phyloP scores from a whole-genome alignment of 2,329 filamentous ascomycete species.

The Colletotrichum neosansevieriae region DNA sequence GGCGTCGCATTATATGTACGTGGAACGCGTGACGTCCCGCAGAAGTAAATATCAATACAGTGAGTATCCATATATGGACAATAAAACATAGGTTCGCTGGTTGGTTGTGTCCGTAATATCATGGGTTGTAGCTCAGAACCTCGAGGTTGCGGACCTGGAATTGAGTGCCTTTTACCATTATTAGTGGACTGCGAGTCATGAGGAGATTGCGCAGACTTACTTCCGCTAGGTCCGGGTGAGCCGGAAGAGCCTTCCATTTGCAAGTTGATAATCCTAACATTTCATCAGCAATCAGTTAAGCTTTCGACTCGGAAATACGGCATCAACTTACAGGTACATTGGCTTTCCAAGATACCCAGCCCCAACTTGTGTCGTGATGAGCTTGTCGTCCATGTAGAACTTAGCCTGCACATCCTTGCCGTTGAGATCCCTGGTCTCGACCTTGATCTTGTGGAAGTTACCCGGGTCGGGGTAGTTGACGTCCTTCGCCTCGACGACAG shows the following conservation, averaged over 20 bases:
- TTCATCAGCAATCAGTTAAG: constrained; percentile 1
- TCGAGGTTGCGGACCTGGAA: constrained; percentile 32
- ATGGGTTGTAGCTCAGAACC: constrained; percentile 23
- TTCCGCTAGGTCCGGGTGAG: constrained; percentile 51
- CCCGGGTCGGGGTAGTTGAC: constrained; percentile 59
- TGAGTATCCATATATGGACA: neutral
- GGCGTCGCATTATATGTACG: neutral
- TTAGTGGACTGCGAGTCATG: neutral
- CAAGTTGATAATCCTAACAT: constrained; percentile 55
- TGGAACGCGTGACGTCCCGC: neutral
- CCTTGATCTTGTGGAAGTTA: constrained; percentile 63
- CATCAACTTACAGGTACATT: constrained; percentile 55
- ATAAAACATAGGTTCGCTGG: neutral
- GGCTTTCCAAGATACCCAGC: constrained; percentile 61
- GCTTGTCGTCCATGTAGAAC: constrained; percentile 65
- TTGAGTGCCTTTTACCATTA: constrained; percentile 6
- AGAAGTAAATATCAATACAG: neutral
- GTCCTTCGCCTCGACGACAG: constrained; percentile 59
- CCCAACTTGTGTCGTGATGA: constrained; percentile 63
- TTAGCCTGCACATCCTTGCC: constrained; percentile 63
- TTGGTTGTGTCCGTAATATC: neutral
- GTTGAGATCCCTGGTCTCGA: constrained; percentile 64
- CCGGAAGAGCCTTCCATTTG: constrained; percentile 62
- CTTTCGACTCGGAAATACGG: too few species aligned
- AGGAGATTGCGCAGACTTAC: constrained; percentile 29